Evolutionary conservation across 352 stramenopile genomes (phyloP).

Genomic region (Hyaloperonospora brassicae): DNA sequence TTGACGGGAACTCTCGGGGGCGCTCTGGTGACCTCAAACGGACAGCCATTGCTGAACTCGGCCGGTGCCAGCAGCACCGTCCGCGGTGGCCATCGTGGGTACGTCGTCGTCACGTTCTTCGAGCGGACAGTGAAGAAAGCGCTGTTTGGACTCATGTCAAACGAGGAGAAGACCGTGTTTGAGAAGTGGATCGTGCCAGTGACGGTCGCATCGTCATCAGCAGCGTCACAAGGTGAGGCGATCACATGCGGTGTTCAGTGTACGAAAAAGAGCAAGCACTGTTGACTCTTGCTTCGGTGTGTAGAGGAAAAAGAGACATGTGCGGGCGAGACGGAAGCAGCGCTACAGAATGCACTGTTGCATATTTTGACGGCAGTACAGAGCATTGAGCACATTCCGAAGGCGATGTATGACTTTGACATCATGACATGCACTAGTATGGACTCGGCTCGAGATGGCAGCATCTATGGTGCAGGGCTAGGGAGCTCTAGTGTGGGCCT

Average conservation of each 20-base stretch:
- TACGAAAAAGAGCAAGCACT: background rate
- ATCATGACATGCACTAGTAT: slow-evolving; percentile 46
- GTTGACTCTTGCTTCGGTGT: slow-evolving; percentile 3
- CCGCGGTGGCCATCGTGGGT: slow-evolving; percentile 31
- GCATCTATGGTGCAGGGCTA: slow-evolving; percentile 29
- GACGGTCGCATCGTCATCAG: slow-evolving; percentile 39
- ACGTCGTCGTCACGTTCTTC: slow-evolving; percentile 67
- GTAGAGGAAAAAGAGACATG: slow-evolving; percentile 40
- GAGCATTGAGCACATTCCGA: slow-evolving; percentile 71
- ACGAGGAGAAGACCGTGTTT: slow-evolving; percentile 80
- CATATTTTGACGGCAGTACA: slow-evolving; percentile 72
- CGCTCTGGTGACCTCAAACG: slow-evolving; percentile 24
- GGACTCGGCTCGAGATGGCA: slow-evolving; percentile 40
- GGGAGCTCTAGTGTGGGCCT: slow-evolving; percentile 35
- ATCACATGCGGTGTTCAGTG: too few relatives aligned
- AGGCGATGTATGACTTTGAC: slow-evolving; percentile 82
- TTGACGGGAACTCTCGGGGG: slow-evolving; percentile 16
- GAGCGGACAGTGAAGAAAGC: slow-evolving; percentile 77
- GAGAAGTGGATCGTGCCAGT: slow-evolving; percentile 78
- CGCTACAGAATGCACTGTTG: slow-evolving; percentile 59
- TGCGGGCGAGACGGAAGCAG: slow-evolving; percentile 48
- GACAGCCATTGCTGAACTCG: slow-evolving; percentile 10
- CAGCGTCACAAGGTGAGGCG: slow-evolving; percentile 32
- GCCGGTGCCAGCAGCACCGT: slow-evolving; percentile 17
- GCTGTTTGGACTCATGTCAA: slow-evolving; percentile 77